Evolutionary conservation across 352 stramenopile species (phyloP).

Genomic region (Pythium phragmiticola): DNA sequence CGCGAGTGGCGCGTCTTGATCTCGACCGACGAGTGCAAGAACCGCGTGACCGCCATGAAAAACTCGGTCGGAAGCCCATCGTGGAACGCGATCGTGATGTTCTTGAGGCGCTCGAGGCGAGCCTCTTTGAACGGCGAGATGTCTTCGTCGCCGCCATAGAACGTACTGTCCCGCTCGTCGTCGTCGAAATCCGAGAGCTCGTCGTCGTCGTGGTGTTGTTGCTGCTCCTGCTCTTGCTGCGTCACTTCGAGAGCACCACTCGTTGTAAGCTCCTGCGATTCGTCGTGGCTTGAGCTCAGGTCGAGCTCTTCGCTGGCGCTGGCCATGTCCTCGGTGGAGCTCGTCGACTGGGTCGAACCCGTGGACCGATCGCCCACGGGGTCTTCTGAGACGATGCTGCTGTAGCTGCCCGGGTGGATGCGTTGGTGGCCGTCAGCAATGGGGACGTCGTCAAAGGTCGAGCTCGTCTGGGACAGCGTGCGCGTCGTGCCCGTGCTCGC

Average conservation of each 20-base stretch:
- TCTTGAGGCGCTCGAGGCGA: constrained; percentile 67
- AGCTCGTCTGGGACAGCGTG: constrained; percentile 20
- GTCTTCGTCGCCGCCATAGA: constrained; percentile 42
- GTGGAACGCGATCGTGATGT: constrained; percentile 76
- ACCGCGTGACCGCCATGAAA: constrained; percentile 68
- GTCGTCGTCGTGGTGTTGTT: constrained; percentile 15
- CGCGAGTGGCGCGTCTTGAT: constrained; percentile 81
- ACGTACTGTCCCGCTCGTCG: constrained; percentile 41
- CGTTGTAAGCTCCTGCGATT: neutral
- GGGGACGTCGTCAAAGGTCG: constrained; percentile 21
- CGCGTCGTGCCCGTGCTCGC: neutral
- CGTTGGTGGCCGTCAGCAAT: constrained; percentile 21
- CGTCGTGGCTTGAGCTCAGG: constrained; percentile 30
- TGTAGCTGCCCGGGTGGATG: constrained; percentile 49
- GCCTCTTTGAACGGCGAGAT: constrained; percentile 67
- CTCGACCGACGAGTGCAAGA: constrained; percentile 71
- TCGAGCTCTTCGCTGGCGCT: constrained; percentile 31
- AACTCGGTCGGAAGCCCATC: constrained; percentile 80
- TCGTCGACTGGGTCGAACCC: constrained; percentile 30
- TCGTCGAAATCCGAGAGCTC: constrained; percentile 35
- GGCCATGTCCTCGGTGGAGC: constrained; percentile 38
- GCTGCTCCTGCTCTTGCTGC: constrained; percentile 15
- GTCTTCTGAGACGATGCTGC: constrained; percentile 40
- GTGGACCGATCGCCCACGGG: constrained; percentile 34
- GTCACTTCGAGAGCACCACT: neutral